Base-by-base conservation (phyloP, 345 rosid species). In the Ailanthus altissimus region DNA sequence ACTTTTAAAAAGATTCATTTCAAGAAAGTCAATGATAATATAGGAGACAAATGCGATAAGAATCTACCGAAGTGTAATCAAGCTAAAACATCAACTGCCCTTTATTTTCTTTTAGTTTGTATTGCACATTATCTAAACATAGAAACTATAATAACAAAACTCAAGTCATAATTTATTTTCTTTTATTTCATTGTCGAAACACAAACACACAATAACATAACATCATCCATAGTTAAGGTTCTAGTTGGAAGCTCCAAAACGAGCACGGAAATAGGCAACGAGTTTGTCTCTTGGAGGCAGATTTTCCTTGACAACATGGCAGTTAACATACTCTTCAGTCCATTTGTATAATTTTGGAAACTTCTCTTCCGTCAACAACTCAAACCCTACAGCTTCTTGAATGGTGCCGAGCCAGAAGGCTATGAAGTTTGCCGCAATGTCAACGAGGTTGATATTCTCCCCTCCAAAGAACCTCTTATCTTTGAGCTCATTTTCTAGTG, bases 401-500 rank as follows among this genome's bases (percentile, higher is more conserved):
- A 75, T 18, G 15, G 82, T 59, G 23, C 68, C 79, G 12, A 81
- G 2, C 93, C 94, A 89, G 71, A 65, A 74, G 13, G 77, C 84
- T 50, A 86, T 25, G 74, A 85, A 81, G 79, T 67, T 80, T 16
- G 84, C 89, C 3, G 57, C 87, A 36, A 92, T 88, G 69, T 92
- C 97, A 49, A 90, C 89, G 45, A 84, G 51, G 15, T 93, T 94
- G 40, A 89, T 81, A 7, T 38, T 85, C 14, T 92, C 90, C 54
- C 92, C 90, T 54, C 97, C 94, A 6, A 92, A 88, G 83, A 86
- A 88, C 67, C 2, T 87, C 76, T 84, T 89, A 45, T 83, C 83
- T 42, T 70, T 80, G 32, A 90, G 89, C 80, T 90, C 89, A 43
- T 82, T 80, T 77, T 89, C 97, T 0, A 92, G 84, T 5, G 16